These are phyloP conservation scores for Podaxis carcinomalis DNA, from an alignment of 768 basidiomycete genomes.

Conservation along the genomic window DNA sequence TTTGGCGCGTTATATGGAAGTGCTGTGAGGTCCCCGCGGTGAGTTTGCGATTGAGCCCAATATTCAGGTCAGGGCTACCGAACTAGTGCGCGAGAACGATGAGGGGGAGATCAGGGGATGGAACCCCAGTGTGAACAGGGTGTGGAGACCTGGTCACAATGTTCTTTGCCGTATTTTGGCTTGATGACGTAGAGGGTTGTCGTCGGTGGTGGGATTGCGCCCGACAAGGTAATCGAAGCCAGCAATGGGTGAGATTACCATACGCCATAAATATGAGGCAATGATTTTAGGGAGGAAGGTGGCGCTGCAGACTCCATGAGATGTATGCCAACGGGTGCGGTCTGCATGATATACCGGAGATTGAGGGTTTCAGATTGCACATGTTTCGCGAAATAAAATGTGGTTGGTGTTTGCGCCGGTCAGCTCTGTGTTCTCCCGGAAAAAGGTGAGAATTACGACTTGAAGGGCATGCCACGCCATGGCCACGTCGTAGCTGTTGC, in stretches of 20 bases:
- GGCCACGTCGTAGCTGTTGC: slow-evolving; percentile 10
- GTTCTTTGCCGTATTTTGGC: not conserved
- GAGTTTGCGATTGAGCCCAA: too few species aligned
- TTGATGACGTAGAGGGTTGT: slow-evolving; percentile 5
- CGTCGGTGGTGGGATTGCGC: not conserved
- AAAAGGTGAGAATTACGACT: not conserved
- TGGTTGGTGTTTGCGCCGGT: not conserved
- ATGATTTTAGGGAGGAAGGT: not conserved
- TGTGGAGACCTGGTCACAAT: not conserved
- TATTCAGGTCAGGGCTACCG: too few species aligned
- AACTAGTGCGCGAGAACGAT: not conserved
- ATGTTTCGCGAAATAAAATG: not conserved
- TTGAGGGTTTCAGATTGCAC: not conserved
- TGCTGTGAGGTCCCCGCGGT: not conserved
- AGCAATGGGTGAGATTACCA: not conserved
- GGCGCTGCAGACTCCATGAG: not conserved
- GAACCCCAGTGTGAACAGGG: not conserved
- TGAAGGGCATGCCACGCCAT: not conserved
- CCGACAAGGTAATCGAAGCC: not conserved
- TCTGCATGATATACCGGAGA: not conserved
- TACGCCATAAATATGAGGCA: not conserved
- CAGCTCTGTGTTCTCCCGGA: not conserved
- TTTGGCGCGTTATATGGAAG: not conserved
- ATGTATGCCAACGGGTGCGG: not conserved
- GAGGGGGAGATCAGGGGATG: not conserved